phyloP scores from a whole-genome alignment of 768 basidiomycete genomes.

The Cystobasidium ongulense region DNA sequence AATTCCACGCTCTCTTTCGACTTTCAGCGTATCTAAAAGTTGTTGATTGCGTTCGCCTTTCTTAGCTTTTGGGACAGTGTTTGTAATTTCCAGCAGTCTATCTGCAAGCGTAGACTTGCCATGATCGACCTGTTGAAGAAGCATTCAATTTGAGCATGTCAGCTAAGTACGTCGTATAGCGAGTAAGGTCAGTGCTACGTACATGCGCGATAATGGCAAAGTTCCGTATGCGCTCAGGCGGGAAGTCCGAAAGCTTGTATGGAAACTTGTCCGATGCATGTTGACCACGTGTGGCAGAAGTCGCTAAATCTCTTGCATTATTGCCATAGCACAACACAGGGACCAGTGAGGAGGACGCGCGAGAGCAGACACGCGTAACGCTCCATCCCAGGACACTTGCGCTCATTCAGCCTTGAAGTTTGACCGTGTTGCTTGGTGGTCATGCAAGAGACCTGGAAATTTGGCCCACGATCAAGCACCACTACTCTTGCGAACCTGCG shows the following conservation, averaged over 20 bases:
- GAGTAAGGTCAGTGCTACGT: conserved; percentile 51
- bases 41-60: conserved; percentile 66
- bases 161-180: neutral
- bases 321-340: neutral
- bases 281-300: neutral
- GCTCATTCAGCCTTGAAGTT: neutral
- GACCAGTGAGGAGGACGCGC: neutral
- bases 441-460: no score
- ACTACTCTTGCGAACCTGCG: no score
- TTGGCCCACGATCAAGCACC: neutral
- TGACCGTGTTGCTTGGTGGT: neutral
- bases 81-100: conserved; percentile 59
- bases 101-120: conserved; percentile 38
- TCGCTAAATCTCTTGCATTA: neutral
- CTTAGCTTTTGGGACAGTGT: conserved; percentile 55
- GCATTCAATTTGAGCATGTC: neutral
- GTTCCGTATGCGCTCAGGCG: conserved; percentile 21
- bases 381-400: neutral
- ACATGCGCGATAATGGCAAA: conserved; percentile 47
- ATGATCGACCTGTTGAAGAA: neutral
- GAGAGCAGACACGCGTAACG: neutral
- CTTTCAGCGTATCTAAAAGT: conserved; percentile 86
- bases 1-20: conserved; percentile 91
- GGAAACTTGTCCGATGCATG: neutral
- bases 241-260: conserved; percentile 25